Evolutionary conservation across 345 rosid genomes (phyloP).

Genomic region (Iberis pinnata): DNA sequence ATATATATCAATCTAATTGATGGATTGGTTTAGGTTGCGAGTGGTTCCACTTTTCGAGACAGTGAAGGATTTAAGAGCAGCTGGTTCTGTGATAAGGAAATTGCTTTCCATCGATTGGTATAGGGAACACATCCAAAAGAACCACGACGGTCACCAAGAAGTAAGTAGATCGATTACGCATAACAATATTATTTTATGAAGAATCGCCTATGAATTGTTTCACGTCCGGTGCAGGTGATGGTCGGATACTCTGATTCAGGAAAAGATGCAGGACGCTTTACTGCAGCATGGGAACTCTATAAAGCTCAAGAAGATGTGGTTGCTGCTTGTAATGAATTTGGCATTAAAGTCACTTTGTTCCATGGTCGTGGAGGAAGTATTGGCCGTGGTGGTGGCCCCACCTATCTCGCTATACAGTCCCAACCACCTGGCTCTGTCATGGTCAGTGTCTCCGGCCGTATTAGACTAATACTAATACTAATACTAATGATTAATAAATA

Average conservation of each 20-base stretch:
- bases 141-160: slow-evolving; percentile 92
- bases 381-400: slow-evolving; percentile 99
- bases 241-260: slow-evolving; percentile 98
- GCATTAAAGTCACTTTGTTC: slow-evolving; percentile 95
- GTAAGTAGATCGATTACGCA: no score
- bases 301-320: slow-evolving; percentile 98
- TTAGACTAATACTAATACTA: no score
- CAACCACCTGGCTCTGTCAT: slow-evolving; percentile 99
- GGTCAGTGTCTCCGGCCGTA: no score
- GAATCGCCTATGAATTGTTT: no score
- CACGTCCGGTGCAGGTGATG: slow-evolving; percentile 51
- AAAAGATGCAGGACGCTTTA: slow-evolving; percentile 90
- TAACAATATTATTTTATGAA: no score
- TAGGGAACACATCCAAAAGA: slow-evolving; percentile 61
- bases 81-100: slow-evolving; percentile 80
- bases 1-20: no score
- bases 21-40: slow-evolving; percentile 68
- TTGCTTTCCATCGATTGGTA: slow-evolving; percentile 93
- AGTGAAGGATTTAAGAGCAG: slow-evolving; percentile 79
- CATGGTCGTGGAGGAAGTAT: slow-evolving; percentile 99
- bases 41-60: slow-evolving; percentile 97
- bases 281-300: slow-evolving; percentile 97
- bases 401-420: slow-evolving; percentile 96
- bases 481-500: no score
- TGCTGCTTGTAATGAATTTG: slow-evolving; percentile 72